Conservation (phyloP, 306 rosid genomes). For the Pterocarpus santalinus region DNA sequence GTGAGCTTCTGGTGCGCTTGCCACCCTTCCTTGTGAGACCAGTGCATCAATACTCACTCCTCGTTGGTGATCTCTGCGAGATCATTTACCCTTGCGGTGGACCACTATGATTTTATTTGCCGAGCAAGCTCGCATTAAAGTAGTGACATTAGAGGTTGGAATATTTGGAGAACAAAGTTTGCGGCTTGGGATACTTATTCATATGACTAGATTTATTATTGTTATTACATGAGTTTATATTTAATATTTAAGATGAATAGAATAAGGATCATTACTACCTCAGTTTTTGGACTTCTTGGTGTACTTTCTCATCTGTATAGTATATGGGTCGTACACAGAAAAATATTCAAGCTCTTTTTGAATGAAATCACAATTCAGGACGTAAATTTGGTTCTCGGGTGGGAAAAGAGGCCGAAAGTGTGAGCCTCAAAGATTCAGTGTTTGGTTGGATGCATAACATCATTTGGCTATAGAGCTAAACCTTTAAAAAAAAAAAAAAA, state of each 20-base stretch:
- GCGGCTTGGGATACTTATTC: too few species aligned
- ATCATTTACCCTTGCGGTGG: conserved; percentile 53
- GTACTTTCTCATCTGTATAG: too few species aligned
- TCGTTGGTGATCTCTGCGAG: conserved; percentile 40
- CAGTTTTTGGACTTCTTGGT: background rate
- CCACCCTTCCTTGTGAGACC: conserved; percentile 58
- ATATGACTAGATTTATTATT: background rate
- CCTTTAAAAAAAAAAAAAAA: too few species aligned
- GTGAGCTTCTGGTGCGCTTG: conserved; percentile 68
- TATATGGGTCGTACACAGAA: too few species aligned
- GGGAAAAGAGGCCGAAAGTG: background rate
- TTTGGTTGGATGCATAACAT: too few species aligned
- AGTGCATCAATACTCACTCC: conserved; percentile 44
- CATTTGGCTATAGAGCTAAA: too few species aligned
- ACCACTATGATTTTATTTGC: conserved; percentile 30
- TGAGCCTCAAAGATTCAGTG: background rate
- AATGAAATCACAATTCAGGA: background rate
- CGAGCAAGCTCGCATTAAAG: too few species aligned
- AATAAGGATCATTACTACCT: background rate
- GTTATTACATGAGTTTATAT: background rate
- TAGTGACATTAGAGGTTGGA: too few species aligned
- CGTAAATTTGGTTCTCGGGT: background rate
- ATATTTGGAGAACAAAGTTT: too few species aligned
- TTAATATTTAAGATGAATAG: background rate
- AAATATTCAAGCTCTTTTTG: too few species aligned